Evolutionary conservation across 78 protist species (phyloP), one percentile per base, ranked within the genome.

Genomic region (Corallochytrium limacisporum): DNA sequence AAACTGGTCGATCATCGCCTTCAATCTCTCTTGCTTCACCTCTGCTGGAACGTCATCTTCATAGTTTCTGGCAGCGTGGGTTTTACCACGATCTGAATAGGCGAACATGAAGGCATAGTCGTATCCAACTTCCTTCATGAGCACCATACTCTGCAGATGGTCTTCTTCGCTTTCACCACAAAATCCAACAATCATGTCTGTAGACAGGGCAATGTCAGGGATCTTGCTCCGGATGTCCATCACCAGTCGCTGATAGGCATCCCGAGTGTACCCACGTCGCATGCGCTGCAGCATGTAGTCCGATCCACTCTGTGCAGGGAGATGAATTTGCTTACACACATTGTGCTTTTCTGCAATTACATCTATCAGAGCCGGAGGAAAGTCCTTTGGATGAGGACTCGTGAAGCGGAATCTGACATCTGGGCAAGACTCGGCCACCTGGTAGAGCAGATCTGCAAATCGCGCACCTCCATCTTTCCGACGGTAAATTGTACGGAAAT

Each of bases 341-440:
- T 90, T 90, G 38, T 79, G 76, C 37, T 73, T 33, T 7, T 35
- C 33, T 22, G 53, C 62, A 33, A 84, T 61, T 32, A 79, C 33
- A 8, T 50, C 55, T 31, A 84, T 31, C 18, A 20, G 1, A 36
- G 48, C 81, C 55, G 75, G 74, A n/a, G 89, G 87, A 20, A 84
- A 86, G 74, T 86, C 91, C 59, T 91, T 88, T 9, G 97, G 97
- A 63, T 91, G 97, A 3, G 97, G 97, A 43, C 87, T 77, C 26
- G 97, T 91, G 68, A 88, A 91, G 31, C 97, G 73, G 33, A 85
- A 37, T 51, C 95, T 71, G 73, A 90, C 56, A 42, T 79, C 78
- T 36, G 87, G 88, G 15, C 78, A 74, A 1, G 49, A 20, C 29
- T 4, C 32, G 8, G 46, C 6, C 55, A 65, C 31, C 20, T 32